These are phyloP conservation scores for Gaultheria prostrata DNA, from an alignment of 148 eudicot species.

Conservation along the genomic window DNA sequence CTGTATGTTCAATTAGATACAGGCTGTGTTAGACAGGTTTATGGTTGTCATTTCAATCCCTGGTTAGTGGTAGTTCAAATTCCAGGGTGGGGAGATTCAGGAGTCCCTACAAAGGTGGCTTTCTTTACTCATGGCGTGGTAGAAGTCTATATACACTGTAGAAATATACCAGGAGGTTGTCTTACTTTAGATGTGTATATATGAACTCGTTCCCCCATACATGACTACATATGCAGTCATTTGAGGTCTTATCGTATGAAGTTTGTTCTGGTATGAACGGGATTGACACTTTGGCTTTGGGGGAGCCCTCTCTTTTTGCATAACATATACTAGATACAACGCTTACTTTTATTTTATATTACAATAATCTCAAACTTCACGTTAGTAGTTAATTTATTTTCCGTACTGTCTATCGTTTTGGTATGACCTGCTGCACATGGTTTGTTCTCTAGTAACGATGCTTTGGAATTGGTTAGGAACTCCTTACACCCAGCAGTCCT, in stretches of 20 bases:
- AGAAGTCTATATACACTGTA: neutral
- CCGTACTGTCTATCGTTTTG: neutral
- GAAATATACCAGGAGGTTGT: neutral
- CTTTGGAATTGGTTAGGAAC: slow-evolving; percentile 48
- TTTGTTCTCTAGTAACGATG: slow-evolving; percentile 3
- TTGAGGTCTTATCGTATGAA: neutral
- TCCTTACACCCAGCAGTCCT: slow-evolving; percentile 88
- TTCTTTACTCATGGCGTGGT: neutral
- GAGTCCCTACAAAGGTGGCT: neutral
- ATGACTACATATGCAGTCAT: neutral
- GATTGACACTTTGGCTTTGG: neutral
- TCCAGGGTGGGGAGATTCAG: neutral
- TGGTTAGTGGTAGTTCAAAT: neutral
- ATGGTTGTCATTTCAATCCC: neutral
- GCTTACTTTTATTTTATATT: neutral
- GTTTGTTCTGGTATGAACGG: neutral
- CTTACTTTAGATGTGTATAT: neutral
- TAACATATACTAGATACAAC: neutral
- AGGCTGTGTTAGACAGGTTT: neutral
- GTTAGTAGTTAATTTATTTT: neutral
- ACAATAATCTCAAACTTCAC: neutral
- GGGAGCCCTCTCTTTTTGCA: neutral
- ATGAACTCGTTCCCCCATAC: neutral
- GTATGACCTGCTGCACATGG: neutral
- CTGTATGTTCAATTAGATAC: neutral